phyloP scores from a whole-genome alignment of 257 asterid species.

The Nicotiana paniculata region DNA sequence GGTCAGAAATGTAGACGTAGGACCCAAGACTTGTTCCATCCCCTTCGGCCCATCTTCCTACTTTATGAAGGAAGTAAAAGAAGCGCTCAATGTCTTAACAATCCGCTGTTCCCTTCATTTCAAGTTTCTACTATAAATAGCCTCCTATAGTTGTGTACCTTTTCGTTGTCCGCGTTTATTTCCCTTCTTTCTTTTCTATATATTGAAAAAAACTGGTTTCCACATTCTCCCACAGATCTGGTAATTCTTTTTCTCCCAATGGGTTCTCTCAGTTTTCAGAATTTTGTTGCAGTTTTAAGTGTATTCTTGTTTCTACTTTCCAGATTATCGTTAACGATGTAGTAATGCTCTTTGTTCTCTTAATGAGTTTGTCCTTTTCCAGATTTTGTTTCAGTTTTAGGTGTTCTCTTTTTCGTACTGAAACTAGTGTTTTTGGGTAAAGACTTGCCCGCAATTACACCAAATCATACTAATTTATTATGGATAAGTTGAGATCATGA shows the following conservation, averaged over 20 bases:
- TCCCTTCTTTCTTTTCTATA: background rate
- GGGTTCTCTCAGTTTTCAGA: background rate
- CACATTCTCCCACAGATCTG: slow-evolving; percentile 5
- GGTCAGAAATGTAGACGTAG: background rate
- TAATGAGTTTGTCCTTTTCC: background rate
- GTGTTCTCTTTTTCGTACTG: background rate
- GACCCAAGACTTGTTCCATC: background rate
- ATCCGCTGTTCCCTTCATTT: background rate
- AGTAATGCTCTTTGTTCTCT: too few species aligned
- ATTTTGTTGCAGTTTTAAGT: background rate
- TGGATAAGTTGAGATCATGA: too few species aligned
- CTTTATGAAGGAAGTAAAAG: background rate
- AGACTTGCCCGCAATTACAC: too few species aligned
- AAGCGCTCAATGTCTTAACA: background rate
- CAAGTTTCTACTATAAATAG: background rate
- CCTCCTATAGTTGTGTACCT: background rate
- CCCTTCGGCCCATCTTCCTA: background rate
- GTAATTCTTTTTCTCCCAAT: slow-evolving; percentile 1
- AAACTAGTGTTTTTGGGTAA: background rate
- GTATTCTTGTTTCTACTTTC: background rate
- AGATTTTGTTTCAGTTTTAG: background rate
- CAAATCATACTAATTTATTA: too few species aligned
- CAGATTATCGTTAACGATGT: background rate
- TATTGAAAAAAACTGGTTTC: background rate
- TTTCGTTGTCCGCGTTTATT: background rate